Percentiles rank a stretch among this genome's conserved stretches.
Conservation (phyloP, 2,329 filamentous ascomycete genomes). For the Aureobasidium lini region DNA sequence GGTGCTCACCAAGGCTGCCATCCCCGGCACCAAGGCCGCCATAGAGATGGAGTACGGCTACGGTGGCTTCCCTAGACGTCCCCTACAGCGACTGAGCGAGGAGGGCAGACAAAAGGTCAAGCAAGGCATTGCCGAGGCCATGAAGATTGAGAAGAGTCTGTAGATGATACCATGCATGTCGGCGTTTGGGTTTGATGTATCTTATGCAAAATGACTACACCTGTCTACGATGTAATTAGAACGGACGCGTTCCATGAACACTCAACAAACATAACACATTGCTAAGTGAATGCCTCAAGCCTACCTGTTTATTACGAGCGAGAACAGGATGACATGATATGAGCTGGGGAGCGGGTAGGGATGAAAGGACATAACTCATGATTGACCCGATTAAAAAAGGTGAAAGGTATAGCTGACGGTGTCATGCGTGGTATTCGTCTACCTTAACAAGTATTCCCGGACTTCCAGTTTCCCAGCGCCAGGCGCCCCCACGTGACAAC, state of each 20-base stretch:
- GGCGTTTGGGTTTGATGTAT: conserved; percentile 1
- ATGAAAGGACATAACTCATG: conserved; percentile 2
- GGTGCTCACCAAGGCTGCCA: conserved; percentile 73
- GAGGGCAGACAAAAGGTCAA: conserved; percentile 31
- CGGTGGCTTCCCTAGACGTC: conserved; percentile 66
- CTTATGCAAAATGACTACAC: not conserved
- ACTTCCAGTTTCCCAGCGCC: conserved; percentile 3
- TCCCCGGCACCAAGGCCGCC: conserved; percentile 78
- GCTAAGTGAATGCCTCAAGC: not conserved
- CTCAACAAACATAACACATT: not conserved
- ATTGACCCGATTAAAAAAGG: conserved; percentile 8
- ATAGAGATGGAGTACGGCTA: conserved; percentile 78
- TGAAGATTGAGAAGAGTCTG: conserved; percentile 24
- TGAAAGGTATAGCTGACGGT: conserved; percentile 3
- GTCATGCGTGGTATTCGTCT: conserved; percentile 13
- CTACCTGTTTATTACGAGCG: not conserved
- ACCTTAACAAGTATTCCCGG: conserved; percentile 3
- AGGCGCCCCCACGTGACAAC: conserved; percentile 14
- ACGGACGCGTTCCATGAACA: not conserved
- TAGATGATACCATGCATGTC: conserved; percentile 13
- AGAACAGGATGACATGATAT: not conserved
- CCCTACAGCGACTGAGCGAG: conserved; percentile 59
- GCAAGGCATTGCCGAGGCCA: conserved; percentile 24
- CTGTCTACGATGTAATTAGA: not conserved
- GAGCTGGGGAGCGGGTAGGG: not conserved